Evolutionary conservation across 306 rosid species (phyloP).

Genomic region (Coriaria nepalensis): DNA sequence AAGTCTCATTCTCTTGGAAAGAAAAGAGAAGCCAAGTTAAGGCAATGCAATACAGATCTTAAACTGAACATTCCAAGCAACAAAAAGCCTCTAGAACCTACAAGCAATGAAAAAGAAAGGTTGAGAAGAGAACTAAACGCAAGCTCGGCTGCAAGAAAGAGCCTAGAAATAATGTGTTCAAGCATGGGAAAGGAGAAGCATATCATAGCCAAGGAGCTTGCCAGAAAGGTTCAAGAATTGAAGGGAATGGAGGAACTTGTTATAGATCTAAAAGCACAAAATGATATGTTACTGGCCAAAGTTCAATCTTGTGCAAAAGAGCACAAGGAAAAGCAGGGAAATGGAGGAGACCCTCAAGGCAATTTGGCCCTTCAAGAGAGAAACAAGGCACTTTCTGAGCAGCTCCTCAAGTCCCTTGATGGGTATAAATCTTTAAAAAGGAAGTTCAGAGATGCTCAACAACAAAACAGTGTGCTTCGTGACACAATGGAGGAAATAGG

Average conservation of each 20-base stretch:
- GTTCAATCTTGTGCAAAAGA: conserved; percentile 38
- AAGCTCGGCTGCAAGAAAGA: conserved; percentile 55
- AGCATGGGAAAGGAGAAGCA: conserved; percentile 93
- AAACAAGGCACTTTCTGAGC: conserved; percentile 52
- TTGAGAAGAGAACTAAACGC: conserved; percentile 56
- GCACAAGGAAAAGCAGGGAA: conserved; percentile 29
- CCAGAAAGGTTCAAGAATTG: conserved; percentile 66
- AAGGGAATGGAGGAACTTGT: conserved; percentile 58
- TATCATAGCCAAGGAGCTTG: conserved; percentile 77
- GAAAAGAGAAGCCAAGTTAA: conserved; percentile 42
- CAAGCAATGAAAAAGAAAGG: conserved; percentile 64
- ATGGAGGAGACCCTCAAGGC: conserved; percentile 31
- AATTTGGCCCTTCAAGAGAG: conserved; percentile 43
- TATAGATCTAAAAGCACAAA: conserved; percentile 54
- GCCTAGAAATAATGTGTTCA: conserved; percentile 78
- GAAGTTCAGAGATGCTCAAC: conserved; percentile 32
- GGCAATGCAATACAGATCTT: conserved; percentile 74
- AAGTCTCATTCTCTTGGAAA: conserved; percentile 28
- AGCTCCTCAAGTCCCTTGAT: conserved; percentile 59
- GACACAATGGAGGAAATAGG: conserved; percentile 44
- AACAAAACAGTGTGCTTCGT: conserved; percentile 32
- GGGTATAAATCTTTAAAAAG: conserved; percentile 51
- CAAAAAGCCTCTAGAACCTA: conserved; percentile 29
- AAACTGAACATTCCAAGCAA: conserved; percentile 41
- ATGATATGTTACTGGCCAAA: conserved; percentile 50